These are phyloP conservation scores for Leccinellum rugosiceps DNA, from an alignment of 768 basidiomycete species.

Conservation along the genomic window DNA sequence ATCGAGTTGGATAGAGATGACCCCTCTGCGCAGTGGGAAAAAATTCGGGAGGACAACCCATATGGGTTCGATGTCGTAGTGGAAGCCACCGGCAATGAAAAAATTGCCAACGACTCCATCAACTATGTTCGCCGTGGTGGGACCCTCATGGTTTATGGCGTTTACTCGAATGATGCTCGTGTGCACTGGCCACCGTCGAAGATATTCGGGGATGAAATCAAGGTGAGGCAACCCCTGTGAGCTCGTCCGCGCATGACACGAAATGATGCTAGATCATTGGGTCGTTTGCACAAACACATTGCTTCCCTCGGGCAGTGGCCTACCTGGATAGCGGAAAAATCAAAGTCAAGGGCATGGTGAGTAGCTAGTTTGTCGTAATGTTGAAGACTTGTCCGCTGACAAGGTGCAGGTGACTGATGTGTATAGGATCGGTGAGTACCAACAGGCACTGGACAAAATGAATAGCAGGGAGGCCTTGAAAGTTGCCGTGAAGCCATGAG, in stretches of 20 bases:
- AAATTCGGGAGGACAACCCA: slow-evolving; percentile 71
- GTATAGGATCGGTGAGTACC: slow-evolving; percentile 62
- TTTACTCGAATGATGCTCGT: slow-evolving; percentile 76
- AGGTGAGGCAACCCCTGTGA: slow-evolving; percentile 29
- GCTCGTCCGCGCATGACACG: background rate
- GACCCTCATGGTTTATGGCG: slow-evolving; percentile 81
- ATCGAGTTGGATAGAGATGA: slow-evolving; percentile 73
- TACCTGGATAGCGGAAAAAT: slow-evolving; percentile 84
- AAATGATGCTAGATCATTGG: slow-evolving; percentile 61
- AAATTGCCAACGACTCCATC: slow-evolving; percentile 80
- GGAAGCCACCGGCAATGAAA: slow-evolving; percentile 81
- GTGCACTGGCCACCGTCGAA: slow-evolving; percentile 87
- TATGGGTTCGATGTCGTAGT: slow-evolving; percentile 84
- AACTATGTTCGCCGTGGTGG: slow-evolving; percentile 81
- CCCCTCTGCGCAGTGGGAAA: slow-evolving; percentile 70
- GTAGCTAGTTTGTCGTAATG: background rate
- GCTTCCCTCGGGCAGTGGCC: slow-evolving; percentile 84
- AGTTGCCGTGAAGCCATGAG: slow-evolving; percentile 52
- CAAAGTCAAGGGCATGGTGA: slow-evolving; percentile 70
- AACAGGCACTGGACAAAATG: slow-evolving; percentile 69
- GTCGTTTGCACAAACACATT: slow-evolving; percentile 80
- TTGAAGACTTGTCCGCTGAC: background rate
- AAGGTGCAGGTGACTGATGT: slow-evolving; percentile 40
- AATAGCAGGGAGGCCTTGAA: slow-evolving; percentile 54
- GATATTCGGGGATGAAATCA: slow-evolving; percentile 73